A percentile compares a stretch with the other conserved stretches of the same genome.
Conservation (phyloP, 139 green algal species). For the Coelastrella sp. region DNA sequence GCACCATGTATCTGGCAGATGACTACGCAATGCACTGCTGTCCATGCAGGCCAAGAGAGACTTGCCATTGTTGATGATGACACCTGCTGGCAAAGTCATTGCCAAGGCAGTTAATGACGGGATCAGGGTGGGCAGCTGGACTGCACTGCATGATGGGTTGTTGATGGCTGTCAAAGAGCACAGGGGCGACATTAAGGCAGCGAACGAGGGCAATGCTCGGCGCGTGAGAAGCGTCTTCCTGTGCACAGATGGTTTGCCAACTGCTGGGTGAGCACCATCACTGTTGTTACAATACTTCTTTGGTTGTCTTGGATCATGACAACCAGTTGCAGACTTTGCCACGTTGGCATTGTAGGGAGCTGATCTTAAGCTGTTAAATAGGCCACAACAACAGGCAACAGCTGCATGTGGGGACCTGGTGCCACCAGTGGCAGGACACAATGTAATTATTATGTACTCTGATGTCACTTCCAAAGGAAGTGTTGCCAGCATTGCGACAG, state of each 20-base stretch:
- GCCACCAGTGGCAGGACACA: too few relatives aligned
- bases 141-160: slow-evolving; percentile 51
- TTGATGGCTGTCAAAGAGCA: slow-evolving; percentile 46
- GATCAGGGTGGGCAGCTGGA: slow-evolving; percentile 30
- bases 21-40: too few relatives aligned
- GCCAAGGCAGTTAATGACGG: slow-evolving; percentile 32
- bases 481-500: too few relatives aligned
- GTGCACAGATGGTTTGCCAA: slow-evolving; percentile 61
- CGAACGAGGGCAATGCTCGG: background rate
- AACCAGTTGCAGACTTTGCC: background rate
- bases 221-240: slow-evolving; percentile 48
- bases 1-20: background rate
- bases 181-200: background rate
- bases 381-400: background rate
- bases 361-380: background rate
- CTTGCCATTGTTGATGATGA: slow-evolving; percentile 51
- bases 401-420: too few relatives aligned
- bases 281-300: too few relatives aligned
- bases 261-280: slow-evolving; percentile 23
- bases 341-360: background rate
- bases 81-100: background rate
- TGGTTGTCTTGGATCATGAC: too few relatives aligned
- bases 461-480: too few relatives aligned
- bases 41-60: slow-evolving; percentile 28
- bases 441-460: too few relatives aligned